Percentiles rank a stretch among this genome's conserved stretches.
Evolutionary conservation across 331 rosid genomes (phyloP).

Genomic region (Quercus phellos): DNA sequence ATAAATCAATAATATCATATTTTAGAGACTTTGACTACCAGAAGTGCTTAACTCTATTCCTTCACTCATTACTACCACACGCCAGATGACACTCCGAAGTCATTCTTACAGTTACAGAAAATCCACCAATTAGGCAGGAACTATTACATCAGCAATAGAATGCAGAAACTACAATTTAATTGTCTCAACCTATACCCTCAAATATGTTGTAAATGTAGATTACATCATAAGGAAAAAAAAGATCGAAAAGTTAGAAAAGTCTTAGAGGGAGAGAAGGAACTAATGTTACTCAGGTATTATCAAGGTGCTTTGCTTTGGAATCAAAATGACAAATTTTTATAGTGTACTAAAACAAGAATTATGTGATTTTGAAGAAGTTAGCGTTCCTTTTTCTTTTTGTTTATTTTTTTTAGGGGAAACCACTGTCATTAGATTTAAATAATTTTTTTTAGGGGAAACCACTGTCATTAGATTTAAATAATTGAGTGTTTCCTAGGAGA

Average conservation of each 20-base stretch:
- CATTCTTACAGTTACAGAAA: background rate
- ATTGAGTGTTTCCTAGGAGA: background rate
- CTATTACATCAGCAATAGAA: background rate
- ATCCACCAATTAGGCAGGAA: background rate
- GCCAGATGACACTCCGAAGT: background rate
- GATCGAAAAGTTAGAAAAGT: no score
- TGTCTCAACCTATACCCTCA: background rate
- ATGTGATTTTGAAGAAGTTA: no score
- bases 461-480: background rate
- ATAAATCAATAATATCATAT: background rate
- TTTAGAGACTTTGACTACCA: background rate
- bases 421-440: background rate
- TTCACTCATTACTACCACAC: background rate
- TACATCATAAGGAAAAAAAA: background rate
- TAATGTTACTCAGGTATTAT: background rate
- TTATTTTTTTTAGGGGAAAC: no score
- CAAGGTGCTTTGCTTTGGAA: background rate
- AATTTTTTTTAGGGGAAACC: background rate
- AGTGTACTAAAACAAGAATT: background rate
- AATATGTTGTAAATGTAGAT: background rate
- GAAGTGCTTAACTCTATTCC: background rate
- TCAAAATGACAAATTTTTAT: background rate
- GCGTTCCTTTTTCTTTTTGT: no score
- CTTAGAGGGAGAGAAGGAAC: background rate
- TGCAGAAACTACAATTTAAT: background rate